These are phyloP conservation scores for Thalassiosira livingstoniorum DNA, from an alignment of 352 stramenopile species.

Conservation along the genomic window DNA sequence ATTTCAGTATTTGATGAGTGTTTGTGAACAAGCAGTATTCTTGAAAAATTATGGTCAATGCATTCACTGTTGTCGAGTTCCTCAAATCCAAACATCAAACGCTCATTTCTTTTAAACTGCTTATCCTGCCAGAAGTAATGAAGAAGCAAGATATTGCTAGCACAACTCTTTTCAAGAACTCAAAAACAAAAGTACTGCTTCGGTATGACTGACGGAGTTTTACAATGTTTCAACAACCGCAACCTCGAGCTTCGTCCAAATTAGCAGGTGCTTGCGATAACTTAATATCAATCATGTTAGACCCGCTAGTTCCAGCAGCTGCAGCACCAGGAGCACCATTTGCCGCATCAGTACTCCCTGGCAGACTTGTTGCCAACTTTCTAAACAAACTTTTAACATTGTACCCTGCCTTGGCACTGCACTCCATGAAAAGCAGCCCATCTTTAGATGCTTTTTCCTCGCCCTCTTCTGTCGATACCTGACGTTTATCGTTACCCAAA, in stretches of 20 bases:
- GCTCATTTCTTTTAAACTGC: no score
- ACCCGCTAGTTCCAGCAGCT: conserved; percentile 39
- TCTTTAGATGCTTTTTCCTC: conserved; percentile 98
- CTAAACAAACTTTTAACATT: conserved; percentile 99
- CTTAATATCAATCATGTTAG: conserved; percentile 86
- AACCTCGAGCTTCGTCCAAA: conserved; percentile 81
- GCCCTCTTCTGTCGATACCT: conserved; percentile 94
- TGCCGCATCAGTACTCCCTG: conserved; percentile 92
- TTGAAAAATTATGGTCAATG: no score
- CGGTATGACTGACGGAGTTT: no score
- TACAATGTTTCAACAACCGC: conserved; percentile 69
- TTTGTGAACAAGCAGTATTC: no score
- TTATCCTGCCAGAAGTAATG: no score
- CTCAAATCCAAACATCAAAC: no score
- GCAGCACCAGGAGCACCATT: conserved; percentile 55
- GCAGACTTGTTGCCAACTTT: conserved; percentile 97
- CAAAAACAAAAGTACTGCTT: no score
- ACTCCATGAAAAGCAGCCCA: conserved; percentile 99
- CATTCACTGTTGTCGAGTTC: no score
- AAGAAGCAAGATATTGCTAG: no score
- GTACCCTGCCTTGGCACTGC: conserved; percentile 95
- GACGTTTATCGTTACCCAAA: conserved; percentile 93
- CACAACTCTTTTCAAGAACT: no score
- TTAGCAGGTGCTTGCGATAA: conserved; percentile 83
- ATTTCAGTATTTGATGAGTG: no score